phyloP scores from a whole-genome alignment of 331 rosid species.

The Acacia pycnantha region DNA sequence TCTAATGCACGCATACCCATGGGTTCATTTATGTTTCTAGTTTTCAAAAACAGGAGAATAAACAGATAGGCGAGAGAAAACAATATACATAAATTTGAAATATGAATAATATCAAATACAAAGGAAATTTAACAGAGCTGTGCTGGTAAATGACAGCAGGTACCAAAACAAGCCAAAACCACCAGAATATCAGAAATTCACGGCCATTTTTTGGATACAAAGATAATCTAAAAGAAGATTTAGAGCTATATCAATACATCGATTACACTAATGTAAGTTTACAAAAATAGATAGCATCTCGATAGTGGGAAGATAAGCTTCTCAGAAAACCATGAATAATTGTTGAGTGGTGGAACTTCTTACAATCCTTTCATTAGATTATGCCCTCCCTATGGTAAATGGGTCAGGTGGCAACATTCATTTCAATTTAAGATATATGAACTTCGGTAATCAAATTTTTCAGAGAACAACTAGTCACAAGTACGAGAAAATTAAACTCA shows the following conservation, averaged over 20 bases:
- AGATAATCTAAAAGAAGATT: not conserved
- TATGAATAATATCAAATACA: not conserved
- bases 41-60: not conserved
- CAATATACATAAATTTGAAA: not conserved
- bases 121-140: not conserved
- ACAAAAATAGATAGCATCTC: not conserved
- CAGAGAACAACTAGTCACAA: not conserved
- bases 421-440: not conserved
- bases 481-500: not conserved
- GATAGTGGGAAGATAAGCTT: not conserved
- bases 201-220: not conserved
- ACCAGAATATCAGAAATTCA: conserved; percentile 4
- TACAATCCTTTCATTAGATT: not conserved
- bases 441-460: not conserved
- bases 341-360: not conserved
- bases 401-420: not conserved
- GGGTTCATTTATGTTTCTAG: not conserved
- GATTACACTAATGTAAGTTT: not conserved
- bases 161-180: conserved; percentile 8
- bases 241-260: not conserved
- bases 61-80: not conserved
- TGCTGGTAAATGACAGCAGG: not conserved
- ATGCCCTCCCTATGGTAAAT: not conserved
- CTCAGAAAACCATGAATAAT: not conserved
- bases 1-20: not conserved